phyloP scores from a whole-genome alignment of 1,284 basidiomycete genomes.

The Malassezia brasiliensis region DNA sequence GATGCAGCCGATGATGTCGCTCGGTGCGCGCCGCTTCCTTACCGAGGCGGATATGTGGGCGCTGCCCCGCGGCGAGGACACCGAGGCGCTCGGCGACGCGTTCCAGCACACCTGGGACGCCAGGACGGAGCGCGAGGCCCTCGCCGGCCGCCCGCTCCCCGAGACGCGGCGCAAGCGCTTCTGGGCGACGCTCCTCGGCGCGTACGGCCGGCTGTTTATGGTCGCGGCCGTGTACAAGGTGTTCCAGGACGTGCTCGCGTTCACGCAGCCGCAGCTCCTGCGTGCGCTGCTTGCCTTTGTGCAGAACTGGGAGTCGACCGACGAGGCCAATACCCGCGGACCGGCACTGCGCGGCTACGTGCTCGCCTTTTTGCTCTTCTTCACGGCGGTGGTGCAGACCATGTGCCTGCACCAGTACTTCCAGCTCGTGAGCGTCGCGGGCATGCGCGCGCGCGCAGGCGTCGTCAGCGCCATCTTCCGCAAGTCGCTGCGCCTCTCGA shows the following conservation, averaged over 20 bases:
- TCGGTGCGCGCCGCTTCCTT: conserved; percentile 44
- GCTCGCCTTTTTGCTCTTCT: conserved; percentile 55
- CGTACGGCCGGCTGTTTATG: conserved; percentile 67
- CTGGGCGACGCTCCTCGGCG: conserved; percentile 20
- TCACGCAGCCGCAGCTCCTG: conserved; percentile 80
- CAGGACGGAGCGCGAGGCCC: not conserved
- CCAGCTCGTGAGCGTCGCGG: conserved; percentile 67
- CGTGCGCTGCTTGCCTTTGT: conserved; percentile 68
- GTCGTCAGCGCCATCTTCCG: conserved; percentile 75
- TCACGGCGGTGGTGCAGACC: conserved; percentile 64
- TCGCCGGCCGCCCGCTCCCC: conserved; percentile 10
- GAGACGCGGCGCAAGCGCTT: conserved; percentile 17
- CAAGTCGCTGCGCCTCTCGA: conserved; percentile 74
- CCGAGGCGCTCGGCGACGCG: conserved; percentile 60
- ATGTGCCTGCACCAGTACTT: conserved; percentile 83
- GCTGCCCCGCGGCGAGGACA: conserved; percentile 57
- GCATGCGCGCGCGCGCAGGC: conserved; percentile 83
- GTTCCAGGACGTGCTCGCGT: conserved; percentile 67
- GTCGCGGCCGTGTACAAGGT: conserved; percentile 61
- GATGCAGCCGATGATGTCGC: conserved; percentile 64
- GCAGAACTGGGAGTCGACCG: conserved; percentile 26
- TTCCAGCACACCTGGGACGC: conserved; percentile 54
- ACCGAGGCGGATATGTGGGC: conserved; percentile 50
- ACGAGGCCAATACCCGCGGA: conserved; percentile 8
- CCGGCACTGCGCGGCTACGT: conserved; percentile 48